Evolutionary conservation across 305 asterid genomes (phyloP).

Genomic region (Solanum hybrid): DNA sequence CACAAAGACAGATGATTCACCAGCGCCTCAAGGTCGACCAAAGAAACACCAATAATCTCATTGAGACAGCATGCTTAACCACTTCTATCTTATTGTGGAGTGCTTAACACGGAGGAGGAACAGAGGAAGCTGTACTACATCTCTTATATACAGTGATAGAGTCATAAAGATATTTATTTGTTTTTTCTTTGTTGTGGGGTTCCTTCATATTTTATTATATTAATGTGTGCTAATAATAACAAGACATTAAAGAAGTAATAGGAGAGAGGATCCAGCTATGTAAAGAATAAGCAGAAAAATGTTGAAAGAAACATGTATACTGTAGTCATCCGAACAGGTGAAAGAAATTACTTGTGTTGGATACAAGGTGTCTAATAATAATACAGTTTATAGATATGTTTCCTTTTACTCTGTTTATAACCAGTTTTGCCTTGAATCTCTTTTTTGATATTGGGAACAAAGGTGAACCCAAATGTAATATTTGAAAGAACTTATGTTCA

Average conservation of each 20-base stretch:
- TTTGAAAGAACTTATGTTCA: neutral
- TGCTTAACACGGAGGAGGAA: neutral
- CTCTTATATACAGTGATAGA: neutral
- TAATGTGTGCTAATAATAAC: neutral
- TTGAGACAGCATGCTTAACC: conserved; percentile 15
- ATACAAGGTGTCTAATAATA: neutral
- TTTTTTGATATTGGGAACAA: neutral
- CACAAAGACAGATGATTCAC: conserved; percentile 57
- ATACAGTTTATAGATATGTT: neutral
- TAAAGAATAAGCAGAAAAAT: neutral
- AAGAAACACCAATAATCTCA: conserved; percentile 92
- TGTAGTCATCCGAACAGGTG: neutral
- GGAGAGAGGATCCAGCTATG: neutral
- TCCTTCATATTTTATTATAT: neutral
- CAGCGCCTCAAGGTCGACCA: conserved; percentile 61
- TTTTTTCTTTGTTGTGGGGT: neutral
- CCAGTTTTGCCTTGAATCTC: neutral
- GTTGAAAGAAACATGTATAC: neutral
- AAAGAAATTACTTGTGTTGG: neutral
- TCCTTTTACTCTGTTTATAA: neutral
- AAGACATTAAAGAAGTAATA: neutral
- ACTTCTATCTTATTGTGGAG: neutral
- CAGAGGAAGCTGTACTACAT: neutral
- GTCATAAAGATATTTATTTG: neutral
- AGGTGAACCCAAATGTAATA: neutral